Evolutionary conservation across 495 filamentous ascomycete genomes (phyloP).

Genomic region (Aspergillus panamensis): DNA sequence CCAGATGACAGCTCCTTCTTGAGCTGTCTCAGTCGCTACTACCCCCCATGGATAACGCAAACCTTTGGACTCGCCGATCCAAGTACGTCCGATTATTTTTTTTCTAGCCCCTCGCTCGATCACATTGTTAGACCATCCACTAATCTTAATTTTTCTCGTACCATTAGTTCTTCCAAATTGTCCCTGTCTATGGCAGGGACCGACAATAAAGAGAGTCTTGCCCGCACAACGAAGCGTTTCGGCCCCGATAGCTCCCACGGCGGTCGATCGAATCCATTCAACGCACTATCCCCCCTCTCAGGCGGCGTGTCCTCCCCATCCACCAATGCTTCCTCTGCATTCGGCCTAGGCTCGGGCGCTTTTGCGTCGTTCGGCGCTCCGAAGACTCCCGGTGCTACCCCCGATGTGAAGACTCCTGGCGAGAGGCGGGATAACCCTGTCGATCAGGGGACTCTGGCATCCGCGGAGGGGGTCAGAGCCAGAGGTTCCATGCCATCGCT

Average conservation of each 20-base stretch:
- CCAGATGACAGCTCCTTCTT: constrained; percentile 43
- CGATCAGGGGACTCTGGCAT: constrained; percentile 56
- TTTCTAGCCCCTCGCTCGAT: constrained; percentile 5
- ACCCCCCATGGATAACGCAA: constrained; percentile 59
- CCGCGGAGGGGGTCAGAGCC: constrained; percentile 49
- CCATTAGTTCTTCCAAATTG: constrained; percentile 74
- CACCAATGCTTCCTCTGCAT: constrained; percentile 82
- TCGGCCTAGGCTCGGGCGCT: constrained; percentile 89
- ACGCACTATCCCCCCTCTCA: constrained; percentile 67
- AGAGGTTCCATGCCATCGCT: constrained; percentile 39
- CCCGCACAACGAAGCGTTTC: constrained; percentile 70
- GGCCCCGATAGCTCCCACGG: constrained; percentile 72
- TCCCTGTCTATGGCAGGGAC: constrained; percentile 74
- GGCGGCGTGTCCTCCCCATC: constrained; percentile 79
- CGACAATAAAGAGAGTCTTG: constrained; percentile 53
- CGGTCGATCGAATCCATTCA: constrained; percentile 79
- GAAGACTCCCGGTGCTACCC: constrained; percentile 77
- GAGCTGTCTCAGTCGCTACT: constrained; percentile 39
- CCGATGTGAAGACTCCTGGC: constrained; percentile 67
- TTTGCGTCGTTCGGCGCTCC: constrained; percentile 96
- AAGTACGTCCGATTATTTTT: constrained; percentile 59
- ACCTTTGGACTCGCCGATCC: constrained; percentile 86
- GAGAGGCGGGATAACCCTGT: constrained; percentile 60
- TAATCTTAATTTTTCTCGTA: constrained; percentile 6
- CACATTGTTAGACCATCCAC: not conserved